A percentile compares a stretch with the other conserved stretches of the same genome.
phyloP scores from a whole-genome alignment of 139 green algal genomes.

The Chlorella vulgaris region DNA sequence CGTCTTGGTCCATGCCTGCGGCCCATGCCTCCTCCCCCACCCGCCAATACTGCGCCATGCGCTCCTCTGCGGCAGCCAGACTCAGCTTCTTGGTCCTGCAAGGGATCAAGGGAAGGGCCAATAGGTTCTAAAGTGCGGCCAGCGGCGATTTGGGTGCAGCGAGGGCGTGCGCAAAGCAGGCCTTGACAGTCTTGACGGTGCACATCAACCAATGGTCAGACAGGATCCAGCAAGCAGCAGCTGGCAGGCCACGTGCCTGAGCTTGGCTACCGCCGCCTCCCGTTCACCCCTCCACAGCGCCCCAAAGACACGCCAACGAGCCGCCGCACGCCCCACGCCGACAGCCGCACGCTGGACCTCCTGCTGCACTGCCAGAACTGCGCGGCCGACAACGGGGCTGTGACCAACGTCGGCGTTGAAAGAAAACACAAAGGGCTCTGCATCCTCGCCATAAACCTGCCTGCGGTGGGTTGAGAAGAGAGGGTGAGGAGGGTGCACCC shows the following conservation, averaged over 20 bases:
- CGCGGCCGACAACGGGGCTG: conserved; percentile 59
- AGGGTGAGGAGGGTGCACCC: too few species aligned
- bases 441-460: conserved; percentile 50
- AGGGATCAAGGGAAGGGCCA: too few species aligned
- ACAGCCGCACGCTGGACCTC: conserved; percentile 18
- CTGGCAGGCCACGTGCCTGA: conserved; percentile 48
- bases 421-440: conserved; percentile 79
- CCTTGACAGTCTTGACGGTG: too few species aligned
- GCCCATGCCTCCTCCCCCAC: conserved; percentile 41
- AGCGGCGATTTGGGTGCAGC: neutral
- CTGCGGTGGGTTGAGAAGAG: conserved; percentile 54
- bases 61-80: conserved; percentile 74
- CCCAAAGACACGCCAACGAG: conserved; percentile 77
- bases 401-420: conserved; percentile 83
- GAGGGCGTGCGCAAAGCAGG: neutral
- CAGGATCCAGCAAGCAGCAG: too few species aligned
- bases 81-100: conserved; percentile 53
- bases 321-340: conserved; percentile 50
- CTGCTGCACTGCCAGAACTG: conserved; percentile 75
- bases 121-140: neutral
- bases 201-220: too few species aligned
- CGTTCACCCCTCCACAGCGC: conserved; percentile 89
- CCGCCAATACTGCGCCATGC: conserved; percentile 78
- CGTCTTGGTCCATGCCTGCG: neutral
- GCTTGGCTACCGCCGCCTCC: conserved; percentile 78